Percentiles rank a stretch among this genome's conserved stretches.
phyloP scores from a whole-genome alignment of 2,329 filamentous ascomycete species.

The Cytospora leucostoma region DNA sequence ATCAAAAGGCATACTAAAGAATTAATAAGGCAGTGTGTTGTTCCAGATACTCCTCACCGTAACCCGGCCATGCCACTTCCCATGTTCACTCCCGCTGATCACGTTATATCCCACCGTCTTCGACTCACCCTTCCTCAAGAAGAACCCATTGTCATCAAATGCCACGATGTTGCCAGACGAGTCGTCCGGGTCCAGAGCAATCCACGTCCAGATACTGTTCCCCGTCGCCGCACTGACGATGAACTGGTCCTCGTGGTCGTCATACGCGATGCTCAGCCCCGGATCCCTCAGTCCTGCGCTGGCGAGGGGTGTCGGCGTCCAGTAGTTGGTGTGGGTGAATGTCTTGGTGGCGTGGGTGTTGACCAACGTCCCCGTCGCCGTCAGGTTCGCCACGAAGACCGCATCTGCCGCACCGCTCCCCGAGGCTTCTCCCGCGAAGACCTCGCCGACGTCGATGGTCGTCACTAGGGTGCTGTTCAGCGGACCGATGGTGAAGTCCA shows the following conservation, averaged over 20 bases:
- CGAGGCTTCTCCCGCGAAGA: slow-evolving; percentile 9
- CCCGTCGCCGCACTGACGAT: slow-evolving; percentile 49
- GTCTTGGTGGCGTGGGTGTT: slow-evolving; percentile 44
- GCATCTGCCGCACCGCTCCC: slow-evolving; percentile 21
- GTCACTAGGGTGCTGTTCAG: slow-evolving; percentile 51
- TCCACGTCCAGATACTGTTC: slow-evolving; percentile 56
- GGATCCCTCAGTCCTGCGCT: slow-evolving; percentile 52
- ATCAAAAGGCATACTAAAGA: no score
- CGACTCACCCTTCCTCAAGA: slow-evolving; percentile 47
- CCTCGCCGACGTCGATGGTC: slow-evolving; percentile 22
- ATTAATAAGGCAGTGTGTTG: slow-evolving; percentile 29
- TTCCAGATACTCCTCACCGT: slow-evolving; percentile 57
- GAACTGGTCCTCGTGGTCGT: slow-evolving; percentile 40
- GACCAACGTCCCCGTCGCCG: slow-evolving; percentile 47
- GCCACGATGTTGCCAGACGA: slow-evolving; percentile 46
- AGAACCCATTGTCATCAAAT: slow-evolving; percentile 57
- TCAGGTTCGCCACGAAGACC: slow-evolving; percentile 44
- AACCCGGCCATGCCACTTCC: slow-evolving; percentile 43
- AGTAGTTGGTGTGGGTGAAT: slow-evolving; percentile 53
- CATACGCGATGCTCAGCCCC: slow-evolving; percentile 37
- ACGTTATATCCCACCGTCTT: slow-evolving; percentile 48
- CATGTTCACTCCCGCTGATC: slow-evolving; percentile 39
- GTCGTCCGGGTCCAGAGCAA: slow-evolving; percentile 47
- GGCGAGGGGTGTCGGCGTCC: slow-evolving; percentile 48
- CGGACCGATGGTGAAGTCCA: slow-evolving; percentile 47